Base-by-base conservation (phyloP, 257 asterid species). In the Coffea canephora region DNA sequence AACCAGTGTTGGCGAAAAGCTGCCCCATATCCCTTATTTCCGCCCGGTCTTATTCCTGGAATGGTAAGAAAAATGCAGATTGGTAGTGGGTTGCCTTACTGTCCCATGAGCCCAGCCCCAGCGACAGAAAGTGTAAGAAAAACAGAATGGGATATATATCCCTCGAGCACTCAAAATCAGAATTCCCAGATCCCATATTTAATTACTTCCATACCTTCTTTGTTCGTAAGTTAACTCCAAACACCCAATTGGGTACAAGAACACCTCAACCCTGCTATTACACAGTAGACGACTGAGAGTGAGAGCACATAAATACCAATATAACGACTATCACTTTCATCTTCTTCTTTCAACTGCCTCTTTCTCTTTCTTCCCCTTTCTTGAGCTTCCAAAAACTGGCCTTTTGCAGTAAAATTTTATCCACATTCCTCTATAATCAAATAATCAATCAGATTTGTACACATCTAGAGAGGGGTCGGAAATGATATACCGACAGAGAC, bases 271-370 rank as follows among this genome's bases (percentile, higher is more conserved):
- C 6, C 64, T 23, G 15, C 25, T 23, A 62, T 2, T 8, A 25
- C 36, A 3, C 3, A 6, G 27, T 59, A 5, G 11, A 59, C 27
- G 3, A 12, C n/a, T 1, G 12, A 21, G 31, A 21, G n/a, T 59
- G 62, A 7, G 5, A 57, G 27, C 1, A 7, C 23, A 61, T 23
- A 61, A 7, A 61, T n/a, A 23, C 31, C 67, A 61, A 61, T 61
- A 9, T 27, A 70, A 23, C 74, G 0, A 4, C 74, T 55, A 48
- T 71, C 76, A 23, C 41, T n/a, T 82, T 84, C 88, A 59, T 83
- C 91, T 75, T 82, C 82, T 61, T 77, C 79, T 49, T 2, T 15
- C 46, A 27, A 76, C 68, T 61, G 70, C 71, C 25, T 45, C 31
- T 43, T 39, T 34, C 50, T 43, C 31, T 11, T 57, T 8, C 23